phyloP scores from a whole-genome alignment of 1,139 yeast genomes.

The Diutina scorzettiae region DNA sequence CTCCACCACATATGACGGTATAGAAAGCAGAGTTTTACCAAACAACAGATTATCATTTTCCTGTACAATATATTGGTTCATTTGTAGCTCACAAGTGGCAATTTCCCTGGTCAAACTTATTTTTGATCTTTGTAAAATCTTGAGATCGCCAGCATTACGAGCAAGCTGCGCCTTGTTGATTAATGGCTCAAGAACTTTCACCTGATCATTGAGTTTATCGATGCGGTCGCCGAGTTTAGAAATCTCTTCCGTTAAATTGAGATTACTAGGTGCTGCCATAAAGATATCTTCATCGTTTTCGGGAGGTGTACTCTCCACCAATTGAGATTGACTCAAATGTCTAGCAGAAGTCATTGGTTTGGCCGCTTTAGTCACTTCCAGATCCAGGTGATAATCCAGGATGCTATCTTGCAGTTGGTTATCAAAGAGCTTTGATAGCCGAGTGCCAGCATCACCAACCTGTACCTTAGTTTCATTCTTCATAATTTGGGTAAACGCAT shows the following conservation, averaged over 20 bases:
- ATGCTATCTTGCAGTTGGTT: neutral
- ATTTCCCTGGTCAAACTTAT: conserved; percentile 58
- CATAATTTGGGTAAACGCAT: conserved; percentile 58
- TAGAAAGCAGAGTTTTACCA: conserved; percentile 54
- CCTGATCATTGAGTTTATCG: conserved; percentile 50
- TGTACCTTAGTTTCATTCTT: conserved; percentile 7
- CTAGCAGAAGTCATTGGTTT: no score
- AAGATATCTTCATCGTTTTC: conserved; percentile 10
- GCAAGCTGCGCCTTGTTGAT: conserved; percentile 74
- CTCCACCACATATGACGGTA: conserved; percentile 55
- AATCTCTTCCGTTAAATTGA: conserved; percentile 59
- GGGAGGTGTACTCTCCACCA: neutral
- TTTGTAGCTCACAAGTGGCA: conserved; percentile 56
- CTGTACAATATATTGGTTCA: conserved; percentile 73
- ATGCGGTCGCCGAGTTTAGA: conserved; percentile 43
- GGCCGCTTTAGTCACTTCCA: conserved; percentile 11
- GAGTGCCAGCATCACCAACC: conserved; percentile 17
- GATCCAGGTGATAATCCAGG: neutral
- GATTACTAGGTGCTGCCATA: conserved; percentile 59
- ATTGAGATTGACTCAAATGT: no score
- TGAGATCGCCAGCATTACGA: conserved; percentile 57
- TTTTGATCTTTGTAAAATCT: conserved; percentile 56
- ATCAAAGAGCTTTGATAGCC: conserved; percentile 11
- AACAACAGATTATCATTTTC: conserved; percentile 71
- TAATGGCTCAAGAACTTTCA: conserved; percentile 51